Conservation (phyloP, 1,284 basidiomycete species). For the Ganoderma boninense region DNA sequence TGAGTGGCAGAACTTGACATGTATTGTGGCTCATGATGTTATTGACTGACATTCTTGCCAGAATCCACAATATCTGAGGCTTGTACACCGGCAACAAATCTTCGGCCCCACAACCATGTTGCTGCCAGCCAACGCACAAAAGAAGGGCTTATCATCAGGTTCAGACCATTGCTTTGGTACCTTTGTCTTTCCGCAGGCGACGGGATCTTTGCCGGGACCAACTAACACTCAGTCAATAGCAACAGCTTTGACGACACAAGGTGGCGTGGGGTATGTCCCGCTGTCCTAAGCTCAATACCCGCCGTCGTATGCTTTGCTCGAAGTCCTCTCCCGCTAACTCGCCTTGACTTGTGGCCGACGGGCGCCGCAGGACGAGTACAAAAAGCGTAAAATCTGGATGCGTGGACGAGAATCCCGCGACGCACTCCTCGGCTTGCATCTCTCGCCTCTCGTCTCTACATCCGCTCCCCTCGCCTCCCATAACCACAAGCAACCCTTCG, state of each 20-base stretch:
- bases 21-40: not conserved
- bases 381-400: not conserved
- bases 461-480: not conserved
- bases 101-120: not conserved
- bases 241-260: not conserved
- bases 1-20: too few relatives aligned
- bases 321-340: not conserved
- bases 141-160: not conserved
- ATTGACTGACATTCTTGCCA: not conserved
- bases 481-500: too few relatives aligned
- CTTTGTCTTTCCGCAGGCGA: not conserved
- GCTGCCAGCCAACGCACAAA: not conserved
- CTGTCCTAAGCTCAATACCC: not conserved
- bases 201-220: not conserved
- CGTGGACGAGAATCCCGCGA: not conserved
- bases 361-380: not conserved
- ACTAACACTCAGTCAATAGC: not conserved
- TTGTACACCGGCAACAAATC: not conserved
- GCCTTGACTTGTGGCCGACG: not conserved
- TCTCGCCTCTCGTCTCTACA: not conserved
- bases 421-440: conserved; percentile 1
- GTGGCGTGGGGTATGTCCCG: not conserved
- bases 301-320: not conserved
- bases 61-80: not conserved
- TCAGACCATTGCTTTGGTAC: not conserved